Percentiles rank a stretch among this genome's conserved stretches.
Evolutionary conservation across 371 early-diverging fungal genomes (phyloP).

Genomic region (Gilbertella persicaria): DNA sequence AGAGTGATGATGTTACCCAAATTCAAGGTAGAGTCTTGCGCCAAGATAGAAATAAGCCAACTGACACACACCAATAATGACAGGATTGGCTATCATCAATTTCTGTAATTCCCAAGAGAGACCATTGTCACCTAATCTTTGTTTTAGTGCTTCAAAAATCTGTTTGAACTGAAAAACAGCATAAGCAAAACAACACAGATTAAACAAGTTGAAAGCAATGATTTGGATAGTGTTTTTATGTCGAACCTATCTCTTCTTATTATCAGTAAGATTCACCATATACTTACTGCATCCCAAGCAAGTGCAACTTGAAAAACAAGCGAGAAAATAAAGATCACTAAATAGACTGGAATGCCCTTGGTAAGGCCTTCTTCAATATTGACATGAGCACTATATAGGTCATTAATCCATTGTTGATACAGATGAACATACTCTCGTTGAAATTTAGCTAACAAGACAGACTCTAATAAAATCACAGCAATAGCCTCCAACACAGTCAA

Average conservation of each 20-base stretch:
- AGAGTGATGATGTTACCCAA: constrained; percentile 55
- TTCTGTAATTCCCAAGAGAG: constrained; percentile 27
- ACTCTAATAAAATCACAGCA: constrained; percentile 70
- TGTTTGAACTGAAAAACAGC: constrained; percentile 71
- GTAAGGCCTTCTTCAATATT: constrained; percentile 28
- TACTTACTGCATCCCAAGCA: constrained; percentile 77
- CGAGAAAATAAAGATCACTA: constrained; percentile 75
- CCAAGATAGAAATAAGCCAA: constrained; percentile 42
- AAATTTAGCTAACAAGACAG: constrained; percentile 62
- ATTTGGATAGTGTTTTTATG: constrained; percentile 89
- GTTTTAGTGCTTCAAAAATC: constrained; percentile 38
- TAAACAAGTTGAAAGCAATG: constrained; percentile 80
- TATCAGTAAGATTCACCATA: not conserved
- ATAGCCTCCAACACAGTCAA: constrained; percentile 63
- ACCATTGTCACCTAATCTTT: not conserved
- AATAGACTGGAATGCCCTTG: constrained; percentile 69
- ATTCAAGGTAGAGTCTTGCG: constrained; percentile 76
- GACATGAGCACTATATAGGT: constrained; percentile 2
- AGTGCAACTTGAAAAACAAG: constrained; percentile 74
- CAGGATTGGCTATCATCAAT: constrained; percentile 42
- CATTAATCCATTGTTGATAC: not conserved
- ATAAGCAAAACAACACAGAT: constrained; percentile 77
- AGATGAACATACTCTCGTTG: constrained; percentile 26
- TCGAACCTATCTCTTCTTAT: constrained; percentile 53
- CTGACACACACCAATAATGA: constrained; percentile 48